Conservation (phyloP, 208 protist species). For the Endotrypanum monterogeii region DNA sequence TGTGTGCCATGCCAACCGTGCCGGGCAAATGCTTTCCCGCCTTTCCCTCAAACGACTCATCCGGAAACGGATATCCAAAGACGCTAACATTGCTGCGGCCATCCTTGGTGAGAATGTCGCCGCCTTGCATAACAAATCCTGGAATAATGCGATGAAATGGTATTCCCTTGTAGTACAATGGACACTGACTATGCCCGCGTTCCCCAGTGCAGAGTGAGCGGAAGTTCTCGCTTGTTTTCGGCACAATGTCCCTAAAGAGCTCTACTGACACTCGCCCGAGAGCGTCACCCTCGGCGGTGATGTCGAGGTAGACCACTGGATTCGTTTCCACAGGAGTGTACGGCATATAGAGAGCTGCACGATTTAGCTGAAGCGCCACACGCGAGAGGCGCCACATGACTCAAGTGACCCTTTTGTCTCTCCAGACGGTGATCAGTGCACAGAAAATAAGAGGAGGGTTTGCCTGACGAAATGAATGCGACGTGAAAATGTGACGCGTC, state of each 20-base stretch:
- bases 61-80: slow-evolving; percentile 93
- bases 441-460: background rate
- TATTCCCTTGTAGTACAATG: slow-evolving; percentile 92
- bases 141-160: slow-evolving; percentile 96
- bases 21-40: slow-evolving; percentile 85
- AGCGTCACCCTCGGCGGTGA: slow-evolving; percentile 80
- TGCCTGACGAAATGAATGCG: background rate
- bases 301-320: slow-evolving; percentile 86
- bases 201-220: slow-evolving; percentile 94
- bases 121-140: slow-evolving; percentile 95
- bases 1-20: slow-evolving; percentile 88
- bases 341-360: slow-evolving; percentile 57
- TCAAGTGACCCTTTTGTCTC: background rate
- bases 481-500: slow-evolving; percentile 1
- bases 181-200: slow-evolving; percentile 56
- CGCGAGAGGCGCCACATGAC: slow-evolving; percentile 24
- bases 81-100: slow-evolving; percentile 94
- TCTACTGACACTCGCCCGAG: slow-evolving; percentile 88
- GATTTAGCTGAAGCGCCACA: slow-evolving; percentile 14
- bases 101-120: slow-evolving; percentile 93
- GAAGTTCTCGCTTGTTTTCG: slow-evolving; percentile 95
- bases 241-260: slow-evolving; percentile 92
- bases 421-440: background rate
- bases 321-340: slow-evolving; percentile 61
- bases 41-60: slow-evolving; percentile 95